Evolutionary conservation across 1,284 basidiomycete genomes (phyloP).

Genomic region (Cutaneotrichosporon sp.): DNA sequence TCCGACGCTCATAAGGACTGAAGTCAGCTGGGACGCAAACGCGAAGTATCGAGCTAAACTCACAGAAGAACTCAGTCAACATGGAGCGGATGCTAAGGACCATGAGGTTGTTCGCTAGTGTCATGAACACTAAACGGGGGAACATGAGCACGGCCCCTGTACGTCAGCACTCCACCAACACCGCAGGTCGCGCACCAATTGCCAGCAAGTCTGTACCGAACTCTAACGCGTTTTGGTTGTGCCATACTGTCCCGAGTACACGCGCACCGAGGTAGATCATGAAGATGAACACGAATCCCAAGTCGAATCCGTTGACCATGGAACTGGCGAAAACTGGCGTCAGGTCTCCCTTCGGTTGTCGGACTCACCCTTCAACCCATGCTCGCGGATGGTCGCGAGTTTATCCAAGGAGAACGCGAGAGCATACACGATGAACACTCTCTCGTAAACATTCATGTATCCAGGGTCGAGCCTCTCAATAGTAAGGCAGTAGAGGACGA

Average conservation of each 20-base stretch:
- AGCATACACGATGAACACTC: conserved; percentile 76
- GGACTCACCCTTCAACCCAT: conserved; percentile 66
- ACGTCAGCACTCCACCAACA: not conserved
- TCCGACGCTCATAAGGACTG: conserved; percentile 75
- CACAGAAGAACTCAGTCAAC: conserved; percentile 53
- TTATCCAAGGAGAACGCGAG: conserved; percentile 86
- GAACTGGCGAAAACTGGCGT: conserved; percentile 48
- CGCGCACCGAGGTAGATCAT: conserved; percentile 70
- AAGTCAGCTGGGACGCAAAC: conserved; percentile 7
- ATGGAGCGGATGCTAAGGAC: conserved; percentile 53
- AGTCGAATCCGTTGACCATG: conserved; percentile 73
- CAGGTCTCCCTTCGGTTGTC: not conserved
- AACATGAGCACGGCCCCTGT: conserved; percentile 84
- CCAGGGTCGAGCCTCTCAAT: conserved; percentile 69
- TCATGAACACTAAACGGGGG: conserved; percentile 82
- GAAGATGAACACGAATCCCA: conserved; percentile 72
- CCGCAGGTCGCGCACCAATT: conserved; percentile 32
- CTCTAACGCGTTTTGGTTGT: conserved; percentile 61
- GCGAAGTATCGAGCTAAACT: conserved; percentile 14
- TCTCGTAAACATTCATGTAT: conserved; percentile 65
- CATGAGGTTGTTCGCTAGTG: conserved; percentile 75
- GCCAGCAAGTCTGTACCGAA: conserved; percentile 48
- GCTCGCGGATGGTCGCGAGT: conserved; percentile 88
- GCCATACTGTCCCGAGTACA: conserved; percentile 64
- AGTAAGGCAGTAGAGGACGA: conserved; percentile 76